phyloP scores from a whole-genome alignment of 2,329 filamentous ascomycete species.

The Anisogramma anomala region DNA sequence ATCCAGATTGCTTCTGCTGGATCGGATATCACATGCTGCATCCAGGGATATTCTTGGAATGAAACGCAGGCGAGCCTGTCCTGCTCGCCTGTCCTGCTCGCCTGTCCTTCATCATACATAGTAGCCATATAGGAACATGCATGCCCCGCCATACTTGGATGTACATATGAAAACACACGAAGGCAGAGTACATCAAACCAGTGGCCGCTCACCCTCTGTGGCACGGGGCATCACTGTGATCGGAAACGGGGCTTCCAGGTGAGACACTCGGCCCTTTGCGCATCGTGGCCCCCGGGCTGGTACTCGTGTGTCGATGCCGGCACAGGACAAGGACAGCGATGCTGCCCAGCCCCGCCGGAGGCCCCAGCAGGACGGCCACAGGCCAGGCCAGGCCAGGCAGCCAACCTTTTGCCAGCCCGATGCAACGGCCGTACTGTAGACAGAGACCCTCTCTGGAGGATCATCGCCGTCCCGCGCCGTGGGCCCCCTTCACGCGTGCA shows the following conservation, averaged over 20 bases:
- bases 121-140: neutral
- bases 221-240: neutral
- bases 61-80: too few relatives aligned
- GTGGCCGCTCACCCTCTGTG: neutral
- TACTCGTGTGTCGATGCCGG: neutral
- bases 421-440: conserved; percentile 11
- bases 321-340: neutral
- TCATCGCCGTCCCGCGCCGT: too few relatives aligned
- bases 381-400: neutral
- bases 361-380: conserved; percentile 1
- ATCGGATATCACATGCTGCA: too few relatives aligned
- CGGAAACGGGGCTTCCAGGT: neutral
- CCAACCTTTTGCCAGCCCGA: neutral
- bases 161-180: neutral
- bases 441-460: too few relatives aligned
- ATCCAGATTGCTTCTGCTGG: too few relatives aligned
- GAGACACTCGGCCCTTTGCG: neutral
- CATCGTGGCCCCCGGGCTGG: neutral
- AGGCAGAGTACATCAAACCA: neutral
- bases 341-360: conserved; percentile 2
- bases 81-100: too few relatives aligned
- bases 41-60: too few relatives aligned
- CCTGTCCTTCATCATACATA: too few relatives aligned
- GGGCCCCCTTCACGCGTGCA: too few relatives aligned
- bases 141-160: neutral